These are phyloP conservation scores for Saccharomycopsis selenospora DNA, from an alignment of 805 yeast genomes.

Conservation along the genomic window DNA sequence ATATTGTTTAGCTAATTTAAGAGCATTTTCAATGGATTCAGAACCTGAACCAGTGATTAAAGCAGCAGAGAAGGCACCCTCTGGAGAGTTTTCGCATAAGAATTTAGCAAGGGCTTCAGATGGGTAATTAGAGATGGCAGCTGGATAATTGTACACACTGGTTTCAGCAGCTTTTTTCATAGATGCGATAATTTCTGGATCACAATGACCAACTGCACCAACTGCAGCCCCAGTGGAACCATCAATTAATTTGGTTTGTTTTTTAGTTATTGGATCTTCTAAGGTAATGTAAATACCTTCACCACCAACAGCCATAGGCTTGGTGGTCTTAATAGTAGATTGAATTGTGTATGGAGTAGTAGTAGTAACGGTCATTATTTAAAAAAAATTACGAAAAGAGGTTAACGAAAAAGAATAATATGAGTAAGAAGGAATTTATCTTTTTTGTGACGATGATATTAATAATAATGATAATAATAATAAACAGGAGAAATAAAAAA, in stretches of 20 bases:
- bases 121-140: conserved; percentile 28
- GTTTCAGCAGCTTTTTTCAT: conserved; percentile 34
- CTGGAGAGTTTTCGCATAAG: conserved; percentile 38
- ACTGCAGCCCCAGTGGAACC: conserved; percentile 47
- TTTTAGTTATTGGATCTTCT: conserved; percentile 33
- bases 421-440: too few relatives aligned
- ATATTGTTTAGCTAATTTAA: conserved; percentile 48
- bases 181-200: conserved; percentile 34
- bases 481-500: too few relatives aligned
- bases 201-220: conserved; percentile 41
- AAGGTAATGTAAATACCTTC: conserved; percentile 33
- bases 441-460: too few relatives aligned
- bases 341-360: conserved; percentile 29
- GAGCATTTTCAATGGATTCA: conserved; percentile 59
- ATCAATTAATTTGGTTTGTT: conserved; percentile 31
- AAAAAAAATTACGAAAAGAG: too few relatives aligned
- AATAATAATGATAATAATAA: too few relatives aligned
- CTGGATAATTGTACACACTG: conserved; percentile 33
- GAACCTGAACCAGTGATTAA: conserved; percentile 53
- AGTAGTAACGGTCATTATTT: conserved; percentile 21
- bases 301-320: conserved; percentile 33
- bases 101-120: conserved; percentile 37
- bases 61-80: conserved; percentile 37
- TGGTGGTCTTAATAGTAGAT: conserved; percentile 26
- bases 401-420: too few relatives aligned